Conservation (phyloP, 768 basidiomycete species). For the Saitozyma podzolica region DNA sequence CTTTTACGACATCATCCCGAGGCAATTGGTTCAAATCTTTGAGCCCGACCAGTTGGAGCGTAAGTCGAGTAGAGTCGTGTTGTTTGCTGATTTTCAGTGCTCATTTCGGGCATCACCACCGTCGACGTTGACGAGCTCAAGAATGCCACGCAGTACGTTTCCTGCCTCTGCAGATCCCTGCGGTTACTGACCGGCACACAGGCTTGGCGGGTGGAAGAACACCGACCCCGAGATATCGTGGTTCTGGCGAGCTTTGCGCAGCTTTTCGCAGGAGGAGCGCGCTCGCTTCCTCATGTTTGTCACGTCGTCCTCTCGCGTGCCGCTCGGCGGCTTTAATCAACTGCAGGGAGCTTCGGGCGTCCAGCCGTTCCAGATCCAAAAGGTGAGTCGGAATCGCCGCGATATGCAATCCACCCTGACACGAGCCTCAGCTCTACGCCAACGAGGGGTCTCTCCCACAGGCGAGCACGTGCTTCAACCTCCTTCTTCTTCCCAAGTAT, state of each 20-base stretch:
- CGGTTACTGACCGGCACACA: slow-evolving; percentile 52
- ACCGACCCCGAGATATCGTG: slow-evolving; percentile 90
- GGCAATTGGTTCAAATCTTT: slow-evolving; percentile 82
- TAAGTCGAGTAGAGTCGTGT: slow-evolving; percentile 20
- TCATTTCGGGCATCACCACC: slow-evolving; percentile 81
- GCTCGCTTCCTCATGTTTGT: slow-evolving; percentile 98
- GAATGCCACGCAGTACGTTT: slow-evolving; percentile 49
- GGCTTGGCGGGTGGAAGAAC: slow-evolving; percentile 50
- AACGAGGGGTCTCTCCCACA: slow-evolving; percentile 37
- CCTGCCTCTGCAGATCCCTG: slow-evolving; percentile 64
- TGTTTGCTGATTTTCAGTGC: slow-evolving; percentile 21
- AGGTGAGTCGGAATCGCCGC: slow-evolving; percentile 66
- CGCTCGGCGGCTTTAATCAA: slow-evolving; percentile 89
- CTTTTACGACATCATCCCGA: slow-evolving; percentile 97
- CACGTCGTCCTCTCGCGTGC: slow-evolving; percentile 85
- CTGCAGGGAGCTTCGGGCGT: slow-evolving; percentile 72
- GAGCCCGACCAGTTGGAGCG: slow-evolving; percentile 47
- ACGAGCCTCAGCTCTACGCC: slow-evolving; percentile 25
- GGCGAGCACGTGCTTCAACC: slow-evolving; percentile 51
- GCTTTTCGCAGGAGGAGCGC: slow-evolving; percentile 92
- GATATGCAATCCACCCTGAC: slow-evolving; percentile 1
- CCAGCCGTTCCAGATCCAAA: slow-evolving; percentile 93
- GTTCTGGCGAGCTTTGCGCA: slow-evolving; percentile 99
- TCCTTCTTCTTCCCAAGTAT: slow-evolving; percentile 72
- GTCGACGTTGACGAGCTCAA: slow-evolving; percentile 88